Conservation (phyloP, 2,329 filamentous ascomycete species). For the Stemphylium beticola region DNA sequence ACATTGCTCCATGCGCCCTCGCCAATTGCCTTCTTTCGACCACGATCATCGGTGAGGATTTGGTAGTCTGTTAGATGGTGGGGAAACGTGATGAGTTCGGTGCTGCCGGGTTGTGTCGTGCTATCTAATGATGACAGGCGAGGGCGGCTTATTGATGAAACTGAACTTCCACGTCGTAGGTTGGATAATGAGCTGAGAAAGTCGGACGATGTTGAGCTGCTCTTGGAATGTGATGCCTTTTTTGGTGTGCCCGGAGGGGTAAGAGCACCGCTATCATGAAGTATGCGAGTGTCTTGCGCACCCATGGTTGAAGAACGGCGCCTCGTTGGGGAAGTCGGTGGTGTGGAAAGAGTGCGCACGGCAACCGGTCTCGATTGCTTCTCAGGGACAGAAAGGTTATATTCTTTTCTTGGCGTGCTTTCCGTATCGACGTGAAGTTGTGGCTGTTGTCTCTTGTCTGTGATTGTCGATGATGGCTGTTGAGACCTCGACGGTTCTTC, state of each 20-base stretch:
- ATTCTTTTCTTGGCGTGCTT: slow-evolving; percentile 8
- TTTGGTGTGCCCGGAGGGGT: slow-evolving; percentile 42
- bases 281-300: slow-evolving; percentile 9
- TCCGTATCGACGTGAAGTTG: slow-evolving; percentile 21
- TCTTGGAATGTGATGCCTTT: slow-evolving; percentile 26
- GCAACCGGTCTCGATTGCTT: slow-evolving; percentile 5
- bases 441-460: slow-evolving; percentile 16
- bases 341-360: slow-evolving; percentile 26
- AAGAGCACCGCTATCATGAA: slow-evolving; percentile 26
- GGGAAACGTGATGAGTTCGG: slow-evolving; percentile 32
- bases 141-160: slow-evolving; percentile 17
- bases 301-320: slow-evolving; percentile 25
- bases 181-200: slow-evolving; percentile 24
- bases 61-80: slow-evolving; percentile 36
- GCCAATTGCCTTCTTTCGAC: slow-evolving; percentile 39
- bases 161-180: slow-evolving; percentile 30
- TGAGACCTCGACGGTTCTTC: neutral
- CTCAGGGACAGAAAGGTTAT: slow-evolving; percentile 10
- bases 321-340: slow-evolving; percentile 36
- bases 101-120: slow-evolving; percentile 25
- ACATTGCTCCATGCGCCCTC: slow-evolving; percentile 48
- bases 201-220: slow-evolving; percentile 27
- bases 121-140: slow-evolving; percentile 23
- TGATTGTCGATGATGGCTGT: neutral
- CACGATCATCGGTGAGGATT: slow-evolving; percentile 28